Evolutionary conservation across 2,329 filamentous ascomycete genomes (phyloP).

Genomic region (Neofusicoccum parvum): DNA sequence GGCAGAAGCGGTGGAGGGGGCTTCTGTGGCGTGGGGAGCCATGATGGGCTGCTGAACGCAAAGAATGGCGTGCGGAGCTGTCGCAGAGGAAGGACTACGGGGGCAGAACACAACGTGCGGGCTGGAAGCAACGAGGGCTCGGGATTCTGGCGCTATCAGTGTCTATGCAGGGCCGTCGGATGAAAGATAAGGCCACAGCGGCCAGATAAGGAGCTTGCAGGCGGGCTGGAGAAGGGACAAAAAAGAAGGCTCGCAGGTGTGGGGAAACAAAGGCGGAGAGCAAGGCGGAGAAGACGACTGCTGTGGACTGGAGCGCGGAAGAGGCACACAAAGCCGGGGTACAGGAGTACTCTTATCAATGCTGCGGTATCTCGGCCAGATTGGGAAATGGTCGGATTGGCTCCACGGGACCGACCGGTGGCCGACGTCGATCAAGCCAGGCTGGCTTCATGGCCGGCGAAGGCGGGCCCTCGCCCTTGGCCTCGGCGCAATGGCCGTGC

Average conservation of each 20-base stretch:
- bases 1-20: constrained; percentile 22
- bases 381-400: constrained; percentile 14
- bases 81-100: not conserved
- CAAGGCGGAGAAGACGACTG: not conserved
- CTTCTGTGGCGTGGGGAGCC: constrained; percentile 40
- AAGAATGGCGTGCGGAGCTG: not conserved
- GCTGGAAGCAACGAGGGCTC: not conserved
- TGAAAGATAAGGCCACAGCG: constrained; percentile 6
- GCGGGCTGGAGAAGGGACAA: not conserved
- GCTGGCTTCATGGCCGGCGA: not conserved
- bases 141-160: not conserved
- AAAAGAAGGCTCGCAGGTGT: constrained; percentile 32
- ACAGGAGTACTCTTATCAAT: constrained; percentile 16
- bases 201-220: constrained; percentile 6
- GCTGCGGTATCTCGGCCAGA: constrained; percentile 17
- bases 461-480: not conserved
- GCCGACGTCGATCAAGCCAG: not conserved
- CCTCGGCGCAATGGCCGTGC: constrained; percentile 8
- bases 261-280: constrained; percentile 14
- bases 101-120: not conserved
- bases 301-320: not conserved
- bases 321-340: constrained; percentile 15
- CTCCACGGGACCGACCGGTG: constrained; percentile 17
- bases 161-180: not conserved
- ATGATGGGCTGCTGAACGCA: constrained; percentile 25